Evolutionary conservation across 257 asterid genomes (phyloP).

Genomic region (Perilla frutescens): DNA sequence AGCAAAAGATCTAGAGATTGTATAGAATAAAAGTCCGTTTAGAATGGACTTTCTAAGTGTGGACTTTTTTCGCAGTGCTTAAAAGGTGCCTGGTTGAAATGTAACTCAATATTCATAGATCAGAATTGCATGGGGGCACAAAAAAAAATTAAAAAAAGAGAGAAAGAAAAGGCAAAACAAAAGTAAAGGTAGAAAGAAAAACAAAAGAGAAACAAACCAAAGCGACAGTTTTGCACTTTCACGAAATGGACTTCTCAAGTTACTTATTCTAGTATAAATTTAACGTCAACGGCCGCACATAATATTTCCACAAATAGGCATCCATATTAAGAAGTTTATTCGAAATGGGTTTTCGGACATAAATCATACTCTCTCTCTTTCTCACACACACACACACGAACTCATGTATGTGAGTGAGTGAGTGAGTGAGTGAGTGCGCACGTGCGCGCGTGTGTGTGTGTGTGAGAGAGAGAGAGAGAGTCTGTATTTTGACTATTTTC

Average conservation of each 20-base stretch:
- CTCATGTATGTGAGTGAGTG: background rate
- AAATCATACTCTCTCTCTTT: background rate
- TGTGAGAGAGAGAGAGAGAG: background rate
- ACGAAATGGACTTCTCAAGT: background rate
- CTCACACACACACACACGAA: background rate
- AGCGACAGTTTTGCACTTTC: background rate
- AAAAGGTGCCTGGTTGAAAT: background rate
- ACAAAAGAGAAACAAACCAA: background rate
- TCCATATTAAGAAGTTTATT: background rate
- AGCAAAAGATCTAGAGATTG: background rate
- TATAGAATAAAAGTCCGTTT: background rate
- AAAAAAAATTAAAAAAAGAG: background rate
- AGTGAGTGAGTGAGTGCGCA: background rate
- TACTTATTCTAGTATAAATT: background rate
- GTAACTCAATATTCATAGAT: background rate
- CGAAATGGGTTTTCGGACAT: background rate
- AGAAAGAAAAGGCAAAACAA: background rate
- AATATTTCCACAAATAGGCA: slow-evolving; percentile 16
- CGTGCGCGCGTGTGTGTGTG: background rate
- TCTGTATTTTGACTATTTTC: background rate
- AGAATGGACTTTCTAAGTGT: background rate
- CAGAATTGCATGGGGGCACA: background rate
- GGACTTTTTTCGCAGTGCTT: background rate
- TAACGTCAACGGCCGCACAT: background rate
- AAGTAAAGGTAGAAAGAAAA: background rate